Base-by-base conservation (phyloP, 2,329 filamentous ascomycete species). In the Thermothelomyces thermophilus region DNA sequence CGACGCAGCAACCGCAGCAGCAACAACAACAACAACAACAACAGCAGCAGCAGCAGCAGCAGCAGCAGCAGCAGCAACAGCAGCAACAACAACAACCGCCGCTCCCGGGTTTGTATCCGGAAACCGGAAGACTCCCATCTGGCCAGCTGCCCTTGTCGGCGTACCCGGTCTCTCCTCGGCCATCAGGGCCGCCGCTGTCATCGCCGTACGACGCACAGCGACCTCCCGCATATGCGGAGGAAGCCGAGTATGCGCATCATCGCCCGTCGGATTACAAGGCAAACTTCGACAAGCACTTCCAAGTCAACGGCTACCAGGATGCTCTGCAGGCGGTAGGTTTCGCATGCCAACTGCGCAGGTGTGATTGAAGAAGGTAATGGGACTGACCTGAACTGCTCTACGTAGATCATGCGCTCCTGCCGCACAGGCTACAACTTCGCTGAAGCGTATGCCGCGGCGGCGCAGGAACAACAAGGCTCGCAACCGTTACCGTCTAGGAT, bases 361-460 rank as follows among this genome's bases (percentile, higher is more conserved):
- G 16, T 35, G 9, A 6, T 13, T 5, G 11, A 4, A 49, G 16
- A 2, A n/a, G 13, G 13, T 41, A 17, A 24, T 14, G 40, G n/a
- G n/a, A 39, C 55, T 57, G 54, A 63, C 52, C 7, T 16, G 44
- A 31, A 40, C 8, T 16, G 6, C 13, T 16, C 13, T 51, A 34
- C 31, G 14, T 45, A 80, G 77, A 75, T 80, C 57, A 70, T 70
- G 37, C 70, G 69, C 48, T 70, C 71, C 3, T 73, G 76, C 14
- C 72, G 76, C 31, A 80, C 75, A 1, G 69, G 80, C 8, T 76
- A 69, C 59, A 75, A 76, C 53, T 82, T 81, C 58, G 75, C 76
- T 30, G 77, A 81, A 55, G 74, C 73, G 1, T 81, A 79, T 46
- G 68, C 68, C 5, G 71, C 73, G 42, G 71, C 79, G 20, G 76